A percentile compares a stretch with the other conserved stretches of the same genome.
Evolutionary conservation across 1,284 basidiomycete species (phyloP).

Genomic region (Taiwanofungus camphoratus): DNA sequence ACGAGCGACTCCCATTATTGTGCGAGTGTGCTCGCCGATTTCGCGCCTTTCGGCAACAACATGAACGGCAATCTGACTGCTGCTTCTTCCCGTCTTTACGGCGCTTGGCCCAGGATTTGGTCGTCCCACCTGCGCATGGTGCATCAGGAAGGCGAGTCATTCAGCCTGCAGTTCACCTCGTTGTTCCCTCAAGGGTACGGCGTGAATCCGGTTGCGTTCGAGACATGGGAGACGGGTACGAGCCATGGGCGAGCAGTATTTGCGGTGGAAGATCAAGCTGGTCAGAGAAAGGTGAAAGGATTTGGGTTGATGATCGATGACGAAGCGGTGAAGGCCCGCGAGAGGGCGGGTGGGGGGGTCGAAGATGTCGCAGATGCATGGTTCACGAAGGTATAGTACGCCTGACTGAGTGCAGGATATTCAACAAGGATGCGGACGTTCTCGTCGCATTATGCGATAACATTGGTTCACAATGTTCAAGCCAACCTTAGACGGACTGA

Average conservation of each 20-base stretch:
- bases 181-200: conserved; percentile 26
- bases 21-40: conserved; percentile 20
- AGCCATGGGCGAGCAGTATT: conserved; percentile 17
- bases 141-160: conserved; percentile 14
- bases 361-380: conserved; percentile 24
- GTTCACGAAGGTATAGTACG: conserved; percentile 20
- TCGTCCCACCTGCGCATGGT: conserved; percentile 21
- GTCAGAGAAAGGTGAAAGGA: conserved; percentile 9
- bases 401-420: too few relatives aligned
- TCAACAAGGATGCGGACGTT: too few relatives aligned
- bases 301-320: conserved; percentile 16
- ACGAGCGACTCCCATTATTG: conserved; percentile 23
- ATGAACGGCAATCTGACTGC: too few relatives aligned
- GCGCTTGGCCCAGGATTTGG: conserved; percentile 18
- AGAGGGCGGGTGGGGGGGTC: conserved; percentile 9
- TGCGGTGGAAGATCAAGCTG: conserved; percentile 10
- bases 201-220: conserved; percentile 20
- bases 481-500: too few relatives aligned
- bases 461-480: too few relatives aligned
- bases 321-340: conserved; percentile 14
- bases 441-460: too few relatives aligned
- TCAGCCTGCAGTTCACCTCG: conserved; percentile 14
- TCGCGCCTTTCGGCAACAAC: conserved; percentile 19
- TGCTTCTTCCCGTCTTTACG: not conserved
- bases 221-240: conserved; percentile 14